phyloP scores from a whole-genome alignment of 352 stramenopile genomes.

The Pythium angustatum region DNA sequence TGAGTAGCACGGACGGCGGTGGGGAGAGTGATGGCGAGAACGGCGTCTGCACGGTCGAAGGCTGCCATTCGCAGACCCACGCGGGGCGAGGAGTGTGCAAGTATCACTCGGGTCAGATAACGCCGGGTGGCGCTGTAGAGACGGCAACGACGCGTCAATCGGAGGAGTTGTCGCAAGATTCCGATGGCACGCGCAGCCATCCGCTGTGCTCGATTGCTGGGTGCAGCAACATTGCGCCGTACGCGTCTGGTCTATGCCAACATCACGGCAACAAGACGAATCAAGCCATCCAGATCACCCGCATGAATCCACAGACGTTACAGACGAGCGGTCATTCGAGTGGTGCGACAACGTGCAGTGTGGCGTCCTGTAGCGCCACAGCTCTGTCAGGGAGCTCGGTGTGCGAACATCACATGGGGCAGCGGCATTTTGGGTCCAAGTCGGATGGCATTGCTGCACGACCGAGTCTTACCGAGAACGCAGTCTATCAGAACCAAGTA shows the following conservation, averaged over 20 bases:
- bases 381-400: constrained; percentile 7
- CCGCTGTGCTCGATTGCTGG: constrained; percentile 29
- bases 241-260: constrained; percentile 50
- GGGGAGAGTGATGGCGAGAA: constrained; percentile 23
- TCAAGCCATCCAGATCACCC: constrained; percentile 34
- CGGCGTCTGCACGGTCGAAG: constrained; percentile 24
- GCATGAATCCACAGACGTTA: constrained; percentile 20
- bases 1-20: constrained; percentile 25
- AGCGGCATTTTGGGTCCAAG: constrained; percentile 15
- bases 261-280: constrained; percentile 50
- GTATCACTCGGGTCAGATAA: constrained; percentile 33
- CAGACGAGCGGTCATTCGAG: not conserved
- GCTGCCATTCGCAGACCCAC: constrained; percentile 27
- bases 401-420: constrained; percentile 23
- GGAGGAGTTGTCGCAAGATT: not conserved
- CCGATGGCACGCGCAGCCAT: constrained; percentile 20
- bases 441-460: constrained; percentile 1
- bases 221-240: constrained; percentile 45
- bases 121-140: not conserved
- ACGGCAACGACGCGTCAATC: not conserved
- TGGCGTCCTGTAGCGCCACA: constrained; percentile 5
- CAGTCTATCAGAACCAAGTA: constrained; percentile 4
- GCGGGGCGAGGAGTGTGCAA: constrained; percentile 33
- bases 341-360: constrained; percentile 9
- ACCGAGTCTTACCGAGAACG: constrained; percentile 7